Evolutionary conservation across 345 rosid species (phyloP).

Genomic region (Populus deltoides): DNA sequence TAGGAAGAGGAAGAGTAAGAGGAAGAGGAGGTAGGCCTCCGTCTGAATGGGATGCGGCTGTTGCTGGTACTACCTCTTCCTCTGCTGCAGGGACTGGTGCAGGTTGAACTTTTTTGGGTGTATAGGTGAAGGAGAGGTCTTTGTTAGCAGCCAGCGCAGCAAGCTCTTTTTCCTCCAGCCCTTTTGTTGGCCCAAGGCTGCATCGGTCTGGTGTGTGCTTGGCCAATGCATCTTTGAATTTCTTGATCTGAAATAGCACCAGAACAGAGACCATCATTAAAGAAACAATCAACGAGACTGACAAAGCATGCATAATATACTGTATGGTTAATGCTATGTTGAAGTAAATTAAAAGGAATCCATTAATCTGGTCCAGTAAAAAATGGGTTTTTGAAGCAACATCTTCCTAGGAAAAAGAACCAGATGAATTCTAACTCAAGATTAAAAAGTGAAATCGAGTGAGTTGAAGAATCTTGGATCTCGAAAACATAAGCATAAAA

Average conservation of each 20-base stretch:
- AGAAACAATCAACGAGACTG: neutral
- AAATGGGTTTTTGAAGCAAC: neutral
- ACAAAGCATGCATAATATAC: neutral
- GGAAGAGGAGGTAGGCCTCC: conserved; percentile 6
- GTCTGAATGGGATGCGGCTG: conserved; percentile 16
- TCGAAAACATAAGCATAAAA: neutral
- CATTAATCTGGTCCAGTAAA: neutral
- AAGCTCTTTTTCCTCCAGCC: conserved; percentile 90
- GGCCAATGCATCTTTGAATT: conserved; percentile 85
- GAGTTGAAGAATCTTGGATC: neutral
- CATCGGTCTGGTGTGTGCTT: conserved; percentile 76
- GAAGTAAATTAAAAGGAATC: neutral
- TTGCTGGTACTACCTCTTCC: conserved; percentile 22
- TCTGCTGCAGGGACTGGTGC: conserved; percentile 21
- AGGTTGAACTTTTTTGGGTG: conserved; percentile 43
- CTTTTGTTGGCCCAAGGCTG: conserved; percentile 75
- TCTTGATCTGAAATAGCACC: conserved; percentile 59
- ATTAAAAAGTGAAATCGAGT: neutral
- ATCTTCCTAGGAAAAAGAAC: neutral
- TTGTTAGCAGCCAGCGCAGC: conserved; percentile 77
- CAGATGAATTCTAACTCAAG: neutral
- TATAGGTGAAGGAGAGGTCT: conserved; percentile 71
- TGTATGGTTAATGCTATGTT: neutral
- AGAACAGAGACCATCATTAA: neutral
- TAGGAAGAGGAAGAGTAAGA: conserved; percentile 4